Evolutionary conservation across 2,329 filamentous ascomycete genomes (phyloP), one percentile per base, ranked within the genome.

Genomic region (Arthrinium puccinioides): DNA sequence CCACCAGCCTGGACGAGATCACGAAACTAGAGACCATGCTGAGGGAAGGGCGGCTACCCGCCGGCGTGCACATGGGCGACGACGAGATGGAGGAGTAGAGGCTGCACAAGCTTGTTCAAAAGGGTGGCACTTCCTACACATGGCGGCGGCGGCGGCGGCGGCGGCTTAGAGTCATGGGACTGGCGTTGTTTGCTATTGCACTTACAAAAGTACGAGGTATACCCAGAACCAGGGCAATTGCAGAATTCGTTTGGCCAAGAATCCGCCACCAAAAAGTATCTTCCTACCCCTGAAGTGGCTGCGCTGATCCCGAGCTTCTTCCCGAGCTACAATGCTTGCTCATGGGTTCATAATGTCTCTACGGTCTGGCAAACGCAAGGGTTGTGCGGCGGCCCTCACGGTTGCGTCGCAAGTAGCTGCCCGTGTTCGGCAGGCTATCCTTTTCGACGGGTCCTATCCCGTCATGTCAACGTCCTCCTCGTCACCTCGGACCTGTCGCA

Each of bases 1-100:
- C 92, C 6, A 88, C 83, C 59, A 94, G 84, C 54, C 60, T 98
- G 54, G 83, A 88, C 49, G 92, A 97, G 66, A 94, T 98, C 56
- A 82, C 87, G 40, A 74, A 79, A 48, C 61, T 98, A 56, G 92
- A 98, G 69, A 94, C 90, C 68, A 87, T 92, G 61, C 65, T 97
- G 47, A 85, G 86, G 44, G 90, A 97, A 60, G 92, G 92, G 2
- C 72, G 85, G 54, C 72, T 97, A 60, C 90, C 90, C 3, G 71
- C 74, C 23, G 84, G 80, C 20, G 74, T 80, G 21, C 68, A 75
- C 24, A 54, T 63, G 24, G 69, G 67, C 31, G 69, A 65, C 27
- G 69, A 65, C 27, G 71, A 74, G 11, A 82, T 82, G 78, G 76
- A 82, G 50, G 39, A 47, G 45, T 24, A 48, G 45, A 18, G 47